A percentile compares a stretch with the other conserved stretches of the same genome.
These are phyloP conservation scores for Candida xiaguanensis DNA, from an alignment of 805 yeast species.

Conservation along the genomic window DNA sequence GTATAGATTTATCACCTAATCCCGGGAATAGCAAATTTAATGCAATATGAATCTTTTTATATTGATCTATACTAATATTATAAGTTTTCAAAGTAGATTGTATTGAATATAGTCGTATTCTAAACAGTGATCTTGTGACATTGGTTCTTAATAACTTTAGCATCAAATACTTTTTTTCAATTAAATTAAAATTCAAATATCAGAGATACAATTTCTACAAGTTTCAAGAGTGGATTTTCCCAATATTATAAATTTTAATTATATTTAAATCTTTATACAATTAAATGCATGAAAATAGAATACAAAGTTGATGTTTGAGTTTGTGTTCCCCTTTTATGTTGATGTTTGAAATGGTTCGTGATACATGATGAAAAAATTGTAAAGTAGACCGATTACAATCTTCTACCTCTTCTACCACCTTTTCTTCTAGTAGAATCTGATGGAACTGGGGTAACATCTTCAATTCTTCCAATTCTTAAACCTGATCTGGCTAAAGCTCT, in stretches of 20 bases:
- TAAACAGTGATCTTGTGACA: neutral
- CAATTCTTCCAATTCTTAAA: constrained; percentile 99
- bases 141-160: neutral
- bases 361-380: neutral
- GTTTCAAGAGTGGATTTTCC: too few relatives aligned
- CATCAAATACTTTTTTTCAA: constrained; percentile 1
- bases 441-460: constrained; percentile 99
- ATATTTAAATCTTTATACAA: constrained; percentile 5
- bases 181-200: too few relatives aligned
- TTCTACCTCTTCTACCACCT: constrained; percentile 99
- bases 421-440: constrained; percentile 99
- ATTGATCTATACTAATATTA: neutral
- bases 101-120: constrained; percentile 1
- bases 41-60: constrained; percentile 2
- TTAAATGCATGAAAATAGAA: constrained; percentile 8
- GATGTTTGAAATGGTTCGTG: neutral
- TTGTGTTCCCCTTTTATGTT: neutral
- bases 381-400: constrained; percentile 56
- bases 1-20: neutral
- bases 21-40: constrained; percentile 6
- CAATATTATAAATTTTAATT: constrained; percentile 5
- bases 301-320: constrained; percentile 3
- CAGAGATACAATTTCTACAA: too few relatives aligned
- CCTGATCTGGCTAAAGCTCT: constrained; percentile 99
- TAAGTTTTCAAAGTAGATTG: neutral